phyloP scores from a whole-genome alignment of 345 rosid species.

The Eucalyptus regnans region DNA sequence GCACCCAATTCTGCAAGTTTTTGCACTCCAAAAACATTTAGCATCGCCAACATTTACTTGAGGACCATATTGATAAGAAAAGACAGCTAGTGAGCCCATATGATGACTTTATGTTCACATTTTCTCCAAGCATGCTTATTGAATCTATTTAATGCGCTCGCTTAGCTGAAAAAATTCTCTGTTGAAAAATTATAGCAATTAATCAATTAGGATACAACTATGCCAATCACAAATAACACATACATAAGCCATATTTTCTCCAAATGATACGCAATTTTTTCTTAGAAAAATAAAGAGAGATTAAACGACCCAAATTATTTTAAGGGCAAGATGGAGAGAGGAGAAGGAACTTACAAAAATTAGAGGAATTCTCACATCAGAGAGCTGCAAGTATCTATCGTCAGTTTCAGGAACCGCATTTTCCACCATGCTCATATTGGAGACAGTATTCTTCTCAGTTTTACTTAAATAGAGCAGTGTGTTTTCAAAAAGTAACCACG shows the following conservation, averaged over 20 bases:
- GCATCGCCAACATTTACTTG: not conserved
- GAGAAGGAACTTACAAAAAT: constrained; percentile 50
- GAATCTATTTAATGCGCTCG: not conserved
- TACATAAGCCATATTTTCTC: not conserved
- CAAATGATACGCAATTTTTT: not conserved
- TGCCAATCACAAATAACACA: not conserved
- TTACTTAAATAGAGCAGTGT: constrained; percentile 34
- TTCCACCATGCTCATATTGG: constrained; percentile 21
- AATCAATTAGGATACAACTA: not conserved
- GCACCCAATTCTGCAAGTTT: not conserved
- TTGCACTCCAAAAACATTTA: not conserved
- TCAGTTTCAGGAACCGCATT: constrained; percentile 27
- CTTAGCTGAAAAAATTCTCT: not conserved
- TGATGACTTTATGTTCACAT: not conserved
- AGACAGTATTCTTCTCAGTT: constrained; percentile 20
- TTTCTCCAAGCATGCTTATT: not conserved
- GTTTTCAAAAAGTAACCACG: constrained; percentile 83
- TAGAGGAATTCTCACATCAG: constrained; percentile 79
- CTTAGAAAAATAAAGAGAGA: not conserved
- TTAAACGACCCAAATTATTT: not conserved
- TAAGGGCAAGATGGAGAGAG: not conserved
- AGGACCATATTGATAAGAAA: not conserved
- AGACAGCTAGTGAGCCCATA: not conserved
- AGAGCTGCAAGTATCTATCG: constrained; percentile 64
- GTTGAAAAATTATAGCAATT: not conserved